A percentile compares a stretch with the other conserved stretches of the same genome.
phyloP scores from a whole-genome alignment of 805 yeast species.

The Tetrapisispora taiwanensis region DNA sequence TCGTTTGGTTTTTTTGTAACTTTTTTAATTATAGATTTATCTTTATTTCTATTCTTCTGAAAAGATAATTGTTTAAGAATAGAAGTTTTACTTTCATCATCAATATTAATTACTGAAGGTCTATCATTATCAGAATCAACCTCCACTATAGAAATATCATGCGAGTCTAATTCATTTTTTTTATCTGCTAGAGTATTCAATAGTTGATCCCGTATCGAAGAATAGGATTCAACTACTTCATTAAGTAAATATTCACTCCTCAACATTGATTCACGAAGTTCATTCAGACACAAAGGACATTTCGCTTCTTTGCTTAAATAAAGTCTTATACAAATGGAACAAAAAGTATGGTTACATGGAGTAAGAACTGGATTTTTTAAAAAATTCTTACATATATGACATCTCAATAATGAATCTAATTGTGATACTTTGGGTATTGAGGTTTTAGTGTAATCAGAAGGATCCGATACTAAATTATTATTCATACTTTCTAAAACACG shows the following conservation, averaged over 20 bases:
- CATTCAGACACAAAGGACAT: constrained; percentile 74
- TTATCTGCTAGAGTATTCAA: not conserved
- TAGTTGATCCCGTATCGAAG: constrained; percentile 27
- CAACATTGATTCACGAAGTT: constrained; percentile 58
- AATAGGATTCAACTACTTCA: constrained; percentile 52
- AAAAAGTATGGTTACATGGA: constrained; percentile 80
- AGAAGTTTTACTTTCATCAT: constrained; percentile 1
- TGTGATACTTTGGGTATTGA: constrained; percentile 44
- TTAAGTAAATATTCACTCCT: constrained; percentile 61
- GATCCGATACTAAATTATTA: constrained; percentile 38
- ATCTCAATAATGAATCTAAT: constrained; percentile 63
- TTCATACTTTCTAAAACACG: not conserved
- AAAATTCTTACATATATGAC: constrained; percentile 83
- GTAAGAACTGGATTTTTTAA: constrained; percentile 72
- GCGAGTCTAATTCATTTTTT: not conserved
- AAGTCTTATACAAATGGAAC: constrained; percentile 76
- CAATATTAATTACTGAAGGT: constrained; percentile 20
- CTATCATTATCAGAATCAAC: constrained; percentile 22
- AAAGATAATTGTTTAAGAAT: not conserved
- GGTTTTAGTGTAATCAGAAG: constrained; percentile 59
- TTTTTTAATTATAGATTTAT: constrained; percentile 1
- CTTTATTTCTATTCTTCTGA: not conserved
- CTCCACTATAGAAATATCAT: constrained; percentile 17
- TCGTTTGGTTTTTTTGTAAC: constrained; percentile 3
- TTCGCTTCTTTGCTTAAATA: constrained; percentile 46